These are phyloP conservation scores for Mariannaea elegans DNA, from an alignment of 2,329 filamentous ascomycete species.

Conservation along the genomic window DNA sequence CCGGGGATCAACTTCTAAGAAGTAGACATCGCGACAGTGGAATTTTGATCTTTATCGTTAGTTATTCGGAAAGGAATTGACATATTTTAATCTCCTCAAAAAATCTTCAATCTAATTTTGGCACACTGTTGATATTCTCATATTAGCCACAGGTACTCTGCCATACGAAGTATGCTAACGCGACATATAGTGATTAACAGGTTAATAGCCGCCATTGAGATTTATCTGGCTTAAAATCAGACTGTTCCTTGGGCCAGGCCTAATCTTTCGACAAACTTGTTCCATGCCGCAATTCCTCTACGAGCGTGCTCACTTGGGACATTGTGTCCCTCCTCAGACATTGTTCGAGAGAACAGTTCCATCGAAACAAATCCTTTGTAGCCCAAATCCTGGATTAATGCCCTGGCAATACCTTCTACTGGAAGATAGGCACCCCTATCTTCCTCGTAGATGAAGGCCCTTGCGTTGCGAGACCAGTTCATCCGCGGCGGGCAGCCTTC, in stretches of 20 bases:
- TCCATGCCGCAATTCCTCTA: slow-evolving; percentile 16
- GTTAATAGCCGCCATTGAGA: too few species aligned
- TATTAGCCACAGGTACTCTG: too few species aligned
- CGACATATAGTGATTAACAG: too few species aligned
- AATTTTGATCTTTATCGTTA: too few species aligned
- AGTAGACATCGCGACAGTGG: background rate
- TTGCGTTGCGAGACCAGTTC: slow-evolving; percentile 78
- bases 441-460: slow-evolving; percentile 60
- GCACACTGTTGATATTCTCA: too few species aligned
- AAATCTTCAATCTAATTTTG: too few species aligned
- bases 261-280: slow-evolving; percentile 14
- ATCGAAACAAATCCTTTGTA: slow-evolving; percentile 74
- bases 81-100: too few species aligned
- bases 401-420: slow-evolving; percentile 64
- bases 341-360: slow-evolving; percentile 65
- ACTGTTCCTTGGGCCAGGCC: too few species aligned
- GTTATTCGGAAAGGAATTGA: too few species aligned
- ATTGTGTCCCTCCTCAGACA: slow-evolving; percentile 23
- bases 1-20: slow-evolving; percentile 19
- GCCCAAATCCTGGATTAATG: slow-evolving; percentile 68
- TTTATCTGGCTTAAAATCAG: too few species aligned
- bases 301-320: slow-evolving; percentile 13
- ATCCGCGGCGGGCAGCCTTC: slow-evolving; percentile 58
- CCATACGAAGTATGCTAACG: too few species aligned
- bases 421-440: slow-evolving; percentile 59